Evolutionary conservation across 2,329 filamentous ascomycete species (phyloP), one percentile per base, ranked within the genome.

Genomic region (Fusarium luffae): DNA sequence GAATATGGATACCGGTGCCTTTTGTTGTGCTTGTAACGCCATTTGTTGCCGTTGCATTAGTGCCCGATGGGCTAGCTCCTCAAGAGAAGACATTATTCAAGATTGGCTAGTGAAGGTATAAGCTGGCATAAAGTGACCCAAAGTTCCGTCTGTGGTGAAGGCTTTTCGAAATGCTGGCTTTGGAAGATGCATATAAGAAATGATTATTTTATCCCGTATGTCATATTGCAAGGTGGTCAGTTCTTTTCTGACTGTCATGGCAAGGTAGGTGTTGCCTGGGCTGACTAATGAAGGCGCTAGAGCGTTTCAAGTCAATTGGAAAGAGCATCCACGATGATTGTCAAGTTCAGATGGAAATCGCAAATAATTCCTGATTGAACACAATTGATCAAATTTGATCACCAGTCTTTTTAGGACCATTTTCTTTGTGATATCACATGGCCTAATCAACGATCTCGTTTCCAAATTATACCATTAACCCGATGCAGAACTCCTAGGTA

Each of bases 401-500:
- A 37, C 10, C 5, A 11, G 5, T 11, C 4, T 10, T 18, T 34
- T 37, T 9, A 18, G 16, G 8, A 9, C 8, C 32, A 34, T 34
- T 34, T 18, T 2, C 5, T 9, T 34, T 37, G 32, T 18, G 5
- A 37, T n/a, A 10, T 4, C 6, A 37, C 5, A 37, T 37, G 3
- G 32, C 5, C 32, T 18, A 1, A 37, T 37, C 10, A 37, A 11
- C 34, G 3, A 37, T 6, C 4, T 37, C 11, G 1, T 10, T n/a
- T 1, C 6, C 10, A 5, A n/a, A 37, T 37, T 11, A 4, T 51
- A 28, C 12, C 14, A 40, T 41, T 25, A 41, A 52, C 32, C 3
- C 34, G 2, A 28, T 42, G 4, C 2, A 21, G 11, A 21, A 8
- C 4, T 2, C 13, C 14, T 1, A 14, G 1, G 10, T 1, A 9